Evolutionary conservation across 495 filamentous ascomycete species (phyloP).

Genomic region (Trichoderma erinaceum): DNA sequence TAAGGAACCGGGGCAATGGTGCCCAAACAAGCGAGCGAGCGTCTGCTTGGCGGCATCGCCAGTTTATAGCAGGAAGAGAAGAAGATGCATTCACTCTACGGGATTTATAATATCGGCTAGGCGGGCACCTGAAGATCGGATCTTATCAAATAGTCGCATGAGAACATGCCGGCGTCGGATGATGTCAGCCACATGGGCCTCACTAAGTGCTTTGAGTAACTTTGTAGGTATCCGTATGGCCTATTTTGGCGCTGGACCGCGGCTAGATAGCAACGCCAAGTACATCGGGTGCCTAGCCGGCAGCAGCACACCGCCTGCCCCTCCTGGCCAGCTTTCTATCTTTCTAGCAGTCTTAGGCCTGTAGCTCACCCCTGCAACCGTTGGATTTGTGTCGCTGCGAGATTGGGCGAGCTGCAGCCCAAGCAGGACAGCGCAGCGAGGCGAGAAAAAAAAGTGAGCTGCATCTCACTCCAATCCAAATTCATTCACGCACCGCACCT

Average conservation of each 20-base stretch:
- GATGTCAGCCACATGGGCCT: not conserved
- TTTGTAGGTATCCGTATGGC: not conserved
- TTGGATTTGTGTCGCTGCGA: slow-evolving; percentile 6
- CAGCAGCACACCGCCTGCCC: slow-evolving; percentile 24
- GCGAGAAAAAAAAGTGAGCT: slow-evolving; percentile 7
- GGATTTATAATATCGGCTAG: too few relatives aligned
- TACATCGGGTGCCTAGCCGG: not conserved
- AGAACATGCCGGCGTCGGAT: not conserved
- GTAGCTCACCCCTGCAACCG: slow-evolving; percentile 4
- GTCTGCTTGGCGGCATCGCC: too few relatives aligned
- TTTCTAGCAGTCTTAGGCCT: not conserved
- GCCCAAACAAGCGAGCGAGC: too few relatives aligned
- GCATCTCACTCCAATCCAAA: not conserved
- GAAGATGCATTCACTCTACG: too few relatives aligned
- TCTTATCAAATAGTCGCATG: too few relatives aligned
- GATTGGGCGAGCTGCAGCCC: slow-evolving; percentile 12
- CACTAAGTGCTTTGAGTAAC: not conserved
- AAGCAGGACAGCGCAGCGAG: slow-evolving; percentile 2
- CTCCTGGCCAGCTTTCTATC: not conserved
- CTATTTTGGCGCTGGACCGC: too few relatives aligned
- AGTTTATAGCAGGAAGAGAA: too few relatives aligned
- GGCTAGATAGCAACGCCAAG: not conserved
- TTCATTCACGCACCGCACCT: not conserved
- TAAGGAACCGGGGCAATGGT: too few relatives aligned
- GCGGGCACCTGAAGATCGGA: too few relatives aligned